Conservation (phyloP, 2,329 filamentous ascomycete species). For the Cordyceps fumosorosea region DNA sequence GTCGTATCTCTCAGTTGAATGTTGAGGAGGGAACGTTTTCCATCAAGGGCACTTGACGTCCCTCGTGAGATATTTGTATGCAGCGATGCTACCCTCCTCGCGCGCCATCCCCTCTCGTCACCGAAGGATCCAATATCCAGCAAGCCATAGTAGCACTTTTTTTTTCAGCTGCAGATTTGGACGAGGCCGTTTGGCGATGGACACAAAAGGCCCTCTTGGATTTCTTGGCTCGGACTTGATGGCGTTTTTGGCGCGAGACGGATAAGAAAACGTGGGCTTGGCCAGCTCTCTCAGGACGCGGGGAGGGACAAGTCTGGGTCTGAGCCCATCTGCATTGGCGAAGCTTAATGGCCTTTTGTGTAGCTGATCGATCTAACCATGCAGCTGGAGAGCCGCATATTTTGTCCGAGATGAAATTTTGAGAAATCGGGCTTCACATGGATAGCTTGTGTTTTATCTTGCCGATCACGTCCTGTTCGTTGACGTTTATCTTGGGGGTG, state of each 20-base stretch:
- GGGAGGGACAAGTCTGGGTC: not conserved
- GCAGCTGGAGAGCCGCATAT: not conserved
- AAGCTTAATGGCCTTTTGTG: not conserved
- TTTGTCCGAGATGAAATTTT: not conserved
- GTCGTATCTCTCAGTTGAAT: not conserved
- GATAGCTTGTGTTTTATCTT: not conserved
- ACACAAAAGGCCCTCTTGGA: not conserved
- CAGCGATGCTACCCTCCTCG: not conserved
- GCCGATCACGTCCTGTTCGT: not conserved
- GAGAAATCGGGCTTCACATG: not conserved
- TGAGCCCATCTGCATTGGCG: slow-evolving; percentile 3
- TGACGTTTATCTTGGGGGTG: not conserved
- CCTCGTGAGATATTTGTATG: slow-evolving; percentile 1
- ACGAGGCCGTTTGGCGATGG: not conserved
- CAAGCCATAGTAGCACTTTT: not conserved
- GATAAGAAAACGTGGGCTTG: slow-evolving; percentile 8
- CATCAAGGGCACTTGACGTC: not conserved
- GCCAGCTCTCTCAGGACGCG: not conserved
- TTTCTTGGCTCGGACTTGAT: not conserved
- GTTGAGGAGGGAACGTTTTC: not conserved
- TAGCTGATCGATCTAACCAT: not conserved
- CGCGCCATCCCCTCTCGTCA: not conserved
- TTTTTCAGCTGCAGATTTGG: not conserved
- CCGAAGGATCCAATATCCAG: not conserved
- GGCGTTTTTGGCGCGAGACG: slow-evolving; percentile 4